Base-by-base conservation (phyloP, 805 yeast genomes). In the Yarrowia sp. region DNA sequence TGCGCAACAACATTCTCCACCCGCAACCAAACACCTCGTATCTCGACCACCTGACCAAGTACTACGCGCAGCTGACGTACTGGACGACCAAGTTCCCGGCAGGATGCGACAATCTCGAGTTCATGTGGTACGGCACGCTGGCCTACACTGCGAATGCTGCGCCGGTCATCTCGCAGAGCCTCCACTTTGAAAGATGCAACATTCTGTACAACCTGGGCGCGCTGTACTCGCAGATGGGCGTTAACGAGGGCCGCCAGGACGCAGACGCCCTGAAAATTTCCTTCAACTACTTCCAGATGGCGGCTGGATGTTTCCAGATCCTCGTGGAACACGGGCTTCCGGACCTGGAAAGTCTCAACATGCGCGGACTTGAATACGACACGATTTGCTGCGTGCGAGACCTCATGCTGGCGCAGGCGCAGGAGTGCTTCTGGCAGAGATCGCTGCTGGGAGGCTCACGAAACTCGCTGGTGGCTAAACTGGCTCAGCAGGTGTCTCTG, bases 371-470 rank as follows among this genome's bases (percentile, higher is more conserved):
- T 14, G 83, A 82, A 38, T 42, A 63, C 1, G 78, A 78, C 12
- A 82, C 89, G 0, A 68, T 87, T 9, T 73, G 75, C 12, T 76
- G 84, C 16, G 73, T 91, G 60, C 73, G 78, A 35, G 66, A 70
- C 12, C 68, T 90, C 33, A 81, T 82, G 82, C 69, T 88, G 38
- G 94, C 96, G 0, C 96, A 90, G 68, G 94, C 96, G 0, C 97
- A 91, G 72, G 97, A 92, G 69, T 79, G 84, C 12, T 83, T 87
- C 56, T 91, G 97, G 97, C 84, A 81, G 51, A 85, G 85, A 67
- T 90, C 96, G 0, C 72, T 77, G 0, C 71, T 73, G 16, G 75
- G 73, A 21, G 74, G 77, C 12, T 68, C 82, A 67, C 87, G 84
- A 67, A 84, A 87, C 68, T 75, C 86, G 0, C 75, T 84, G 4